Conservation (phyloP, 306 rosid species). For the Casuarina equisetifolia region DNA sequence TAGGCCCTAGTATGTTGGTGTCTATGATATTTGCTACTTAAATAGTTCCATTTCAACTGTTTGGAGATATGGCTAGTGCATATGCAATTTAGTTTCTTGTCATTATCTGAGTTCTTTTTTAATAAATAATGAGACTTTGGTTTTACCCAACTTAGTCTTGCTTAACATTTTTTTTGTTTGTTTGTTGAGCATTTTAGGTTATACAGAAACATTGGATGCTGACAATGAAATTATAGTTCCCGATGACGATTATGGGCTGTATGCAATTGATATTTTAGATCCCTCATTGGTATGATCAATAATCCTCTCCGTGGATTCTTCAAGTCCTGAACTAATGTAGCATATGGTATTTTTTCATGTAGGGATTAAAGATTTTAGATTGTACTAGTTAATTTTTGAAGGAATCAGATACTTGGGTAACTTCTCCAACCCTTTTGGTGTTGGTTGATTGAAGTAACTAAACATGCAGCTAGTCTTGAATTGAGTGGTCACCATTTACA, state of each 20-base stretch:
- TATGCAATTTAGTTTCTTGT: background rate
- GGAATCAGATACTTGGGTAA: background rate
- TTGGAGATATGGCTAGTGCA: background rate
- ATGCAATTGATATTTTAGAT: conserved; percentile 91
- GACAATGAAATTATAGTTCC: conserved; percentile 67
- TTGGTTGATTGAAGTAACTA: background rate
- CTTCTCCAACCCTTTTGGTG: background rate
- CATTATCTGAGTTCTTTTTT: background rate
- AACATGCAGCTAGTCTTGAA: background rate
- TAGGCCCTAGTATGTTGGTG: background rate
- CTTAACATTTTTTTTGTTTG: background rate
- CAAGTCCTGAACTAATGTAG: conserved; percentile 2
- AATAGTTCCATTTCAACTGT: background rate
- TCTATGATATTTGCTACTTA: background rate
- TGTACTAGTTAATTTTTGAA: background rate
- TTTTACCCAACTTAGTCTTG: background rate
- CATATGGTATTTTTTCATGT: background rate
- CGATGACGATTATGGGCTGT: conserved; percentile 72
- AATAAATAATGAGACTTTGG: background rate
- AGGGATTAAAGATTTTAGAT: background rate
- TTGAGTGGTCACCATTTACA: background rate
- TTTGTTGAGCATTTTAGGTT: conserved; percentile 48
- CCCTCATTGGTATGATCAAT: conserved; percentile 59
- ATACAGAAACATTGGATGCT: conserved; percentile 62
- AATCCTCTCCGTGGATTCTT: background rate